Conservation (phyloP, 2,329 filamentous ascomycete species). For the Phymatotrichopsis omnivora region DNA sequence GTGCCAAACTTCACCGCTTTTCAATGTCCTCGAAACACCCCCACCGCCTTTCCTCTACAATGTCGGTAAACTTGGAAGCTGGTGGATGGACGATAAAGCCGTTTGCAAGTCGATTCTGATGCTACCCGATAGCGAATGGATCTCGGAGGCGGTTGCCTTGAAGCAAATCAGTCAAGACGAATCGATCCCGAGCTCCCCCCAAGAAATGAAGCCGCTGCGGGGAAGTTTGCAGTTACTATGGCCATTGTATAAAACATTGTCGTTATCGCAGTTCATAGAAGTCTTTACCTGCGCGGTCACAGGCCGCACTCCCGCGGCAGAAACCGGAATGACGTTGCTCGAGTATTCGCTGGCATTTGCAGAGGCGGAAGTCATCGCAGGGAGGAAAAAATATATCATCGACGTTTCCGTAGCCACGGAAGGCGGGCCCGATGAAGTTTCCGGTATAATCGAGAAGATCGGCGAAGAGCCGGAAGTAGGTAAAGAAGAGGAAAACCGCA, state of each 20-base stretch:
- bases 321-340: constrained; percentile 92
- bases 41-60: constrained; percentile 17
- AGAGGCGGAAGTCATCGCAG: constrained; percentile 79
- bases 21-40: constrained; percentile 2
- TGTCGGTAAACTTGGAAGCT: constrained; percentile 20
- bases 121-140: constrained; percentile 23
- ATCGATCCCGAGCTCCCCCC: constrained; percentile 2
- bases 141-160: constrained; percentile 11
- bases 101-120: constrained; percentile 23
- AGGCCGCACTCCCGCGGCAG: constrained; percentile 65
- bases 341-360: constrained; percentile 94
- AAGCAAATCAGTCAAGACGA: too few relatives aligned
- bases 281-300: constrained; percentile 80
- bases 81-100: constrained; percentile 22
- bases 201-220: constrained; percentile 11
- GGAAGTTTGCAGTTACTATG: constrained; percentile 35
- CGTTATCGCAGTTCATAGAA: constrained; percentile 75
- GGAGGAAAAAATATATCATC: constrained; percentile 40
- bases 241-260: constrained; percentile 45
- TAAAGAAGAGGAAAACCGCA: constrained; percentile 7
- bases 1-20: constrained; percentile 59
- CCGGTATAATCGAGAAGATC: background rate
- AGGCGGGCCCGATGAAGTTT: constrained; percentile 31
- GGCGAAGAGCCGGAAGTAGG: constrained; percentile 3
- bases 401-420: constrained; percentile 38